Evolutionary conservation across 768 basidiomycete genomes (phyloP), one percentile per base, ranked within the genome.

Genomic region (Kwoniella botswanensis): DNA sequence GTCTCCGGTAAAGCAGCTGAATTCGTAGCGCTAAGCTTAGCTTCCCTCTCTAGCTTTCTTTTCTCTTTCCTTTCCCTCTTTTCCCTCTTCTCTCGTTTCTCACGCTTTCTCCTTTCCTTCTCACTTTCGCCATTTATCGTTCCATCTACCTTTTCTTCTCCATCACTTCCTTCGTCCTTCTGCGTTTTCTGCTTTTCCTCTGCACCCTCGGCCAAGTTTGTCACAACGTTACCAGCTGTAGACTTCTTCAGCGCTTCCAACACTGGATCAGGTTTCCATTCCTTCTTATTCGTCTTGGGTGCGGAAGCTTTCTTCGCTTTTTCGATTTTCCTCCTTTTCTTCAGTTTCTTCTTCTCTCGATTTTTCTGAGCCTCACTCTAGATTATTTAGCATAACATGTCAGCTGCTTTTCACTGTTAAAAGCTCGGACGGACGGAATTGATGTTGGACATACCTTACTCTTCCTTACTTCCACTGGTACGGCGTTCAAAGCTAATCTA

Each of bases 281-380:
- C 67, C 69, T 78, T 79, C 63, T 53, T 77, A 61, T 44, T 44
- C 35, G 42, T 61, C 74, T 76, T 80, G 44, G 76, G 79, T 29
- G 79, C 68, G 18, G 77, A 53, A 10, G 71, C 74, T 63, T 80
- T 81, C 10, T 72, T 66, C 18, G 74, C 73, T 11, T 83, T 79
- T 22, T 70, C 73, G 29, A 82, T 73, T 24, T 84, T 85, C 83
- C 90, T 91, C 79, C 88, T 87, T 66, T 90, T 86, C 62, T 88
- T 86, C 72, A 88, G 88, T 84, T 93, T 93, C 61, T 88, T 88
- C 78, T 88, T 89, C 54, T 92, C 85, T 80, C 93, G 92, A 70
- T 89, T 86, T 74, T 88, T 83, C 81, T 92, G 91, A 1, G 91
- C 90, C 67, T 87, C 90, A 1, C 92, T 91, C 84, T 91, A 50